Evolutionary conservation across 805 yeast species (phyloP), one percentile per base, ranked within the genome.

Genomic region (Candida quercuum): DNA sequence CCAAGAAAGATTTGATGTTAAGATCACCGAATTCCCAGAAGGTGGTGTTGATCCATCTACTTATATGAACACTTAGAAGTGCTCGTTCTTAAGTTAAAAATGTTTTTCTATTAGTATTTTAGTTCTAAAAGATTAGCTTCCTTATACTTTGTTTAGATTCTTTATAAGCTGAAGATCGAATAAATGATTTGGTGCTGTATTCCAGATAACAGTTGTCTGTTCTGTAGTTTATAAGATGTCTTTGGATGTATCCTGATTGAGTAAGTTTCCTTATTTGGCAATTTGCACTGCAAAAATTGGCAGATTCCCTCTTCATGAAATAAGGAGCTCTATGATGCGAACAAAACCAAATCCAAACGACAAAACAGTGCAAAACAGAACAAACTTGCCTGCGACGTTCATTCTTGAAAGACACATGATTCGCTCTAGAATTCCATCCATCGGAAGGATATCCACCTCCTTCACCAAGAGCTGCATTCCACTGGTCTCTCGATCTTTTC

Each of bases 41-140:
- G 98, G 86, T 63, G 97, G 98, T 66, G 87, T 91, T 56, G 99
- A 93, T 64, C 89, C 97, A 53, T 81, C 96, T 39, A 88, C 97
- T 54, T 91, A 91, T 72, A 89, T 93, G 95, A 91, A 91, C 79
- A 84, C 95, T 52, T 88, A 70, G 60, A 30, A 24, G 12, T 25
- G 21, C 17, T 22, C 10, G 17, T 32, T 26, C 19, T n/a, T n/a
- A 7, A 13, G 11, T 22, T 11, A 8, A 11, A 22, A 18, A 26
- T 8, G 15, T 14, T 13, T 28, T 14, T 14, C 5, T 9, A 23
- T 23, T 5, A n/a, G n/a, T 24, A 13, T 25, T 16, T 26, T 22
- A 11, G 12, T n/a, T 22, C 20, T 24, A 14, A 27, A n/a, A n/a
- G 15, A n/a, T n/a, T n/a, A n/a, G n/a, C n/a, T n/a, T n/a, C n/a